Evolutionary conservation across 2,329 filamentous ascomycete species (phyloP).

Genomic region (Sclerotinia borealis): DNA sequence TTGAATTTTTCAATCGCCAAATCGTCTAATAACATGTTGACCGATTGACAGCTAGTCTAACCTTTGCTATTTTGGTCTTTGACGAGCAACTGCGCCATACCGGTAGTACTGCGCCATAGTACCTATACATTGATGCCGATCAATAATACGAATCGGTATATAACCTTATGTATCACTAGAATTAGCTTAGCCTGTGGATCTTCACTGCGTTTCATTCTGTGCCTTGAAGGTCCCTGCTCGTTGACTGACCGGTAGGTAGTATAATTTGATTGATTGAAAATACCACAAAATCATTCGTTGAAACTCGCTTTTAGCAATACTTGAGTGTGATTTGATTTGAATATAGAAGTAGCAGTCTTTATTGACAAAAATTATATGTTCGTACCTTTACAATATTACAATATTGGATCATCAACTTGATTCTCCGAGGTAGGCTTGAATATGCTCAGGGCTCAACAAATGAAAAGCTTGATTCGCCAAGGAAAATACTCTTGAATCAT

Average conservation of each 20-base stretch:
- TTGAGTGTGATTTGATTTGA: not conserved
- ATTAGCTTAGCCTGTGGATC: not conserved
- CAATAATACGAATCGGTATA: not conserved
- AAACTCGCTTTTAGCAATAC: not conserved
- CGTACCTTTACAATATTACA: no score
- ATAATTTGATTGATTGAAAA: not conserved
- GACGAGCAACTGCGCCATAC: not conserved
- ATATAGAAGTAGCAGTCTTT: no score
- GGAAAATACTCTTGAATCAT: not conserved
- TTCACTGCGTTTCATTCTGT: not conserved
- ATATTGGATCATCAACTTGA: no score
- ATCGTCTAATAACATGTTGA: not conserved
- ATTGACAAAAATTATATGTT: not conserved
- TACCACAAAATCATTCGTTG: not conserved
- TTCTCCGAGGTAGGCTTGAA: not conserved
- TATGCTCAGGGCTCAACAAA: not conserved
- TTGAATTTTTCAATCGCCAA: not conserved
- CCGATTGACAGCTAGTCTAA: not conserved
- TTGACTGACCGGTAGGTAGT: slow-evolving; percentile 1
- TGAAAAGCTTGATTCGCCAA: not conserved
- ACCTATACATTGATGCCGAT: not conserved
- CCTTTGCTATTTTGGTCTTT: not conserved
- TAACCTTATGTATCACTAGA: not conserved
- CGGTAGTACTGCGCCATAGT: no score
- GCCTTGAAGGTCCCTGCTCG: not conserved